Percentiles rank a stretch among this genome's conserved stretches.
Evolutionary conservation across 2,329 filamentous ascomycete species (phyloP).

Genomic region (Trichoderma citrinoviride): DNA sequence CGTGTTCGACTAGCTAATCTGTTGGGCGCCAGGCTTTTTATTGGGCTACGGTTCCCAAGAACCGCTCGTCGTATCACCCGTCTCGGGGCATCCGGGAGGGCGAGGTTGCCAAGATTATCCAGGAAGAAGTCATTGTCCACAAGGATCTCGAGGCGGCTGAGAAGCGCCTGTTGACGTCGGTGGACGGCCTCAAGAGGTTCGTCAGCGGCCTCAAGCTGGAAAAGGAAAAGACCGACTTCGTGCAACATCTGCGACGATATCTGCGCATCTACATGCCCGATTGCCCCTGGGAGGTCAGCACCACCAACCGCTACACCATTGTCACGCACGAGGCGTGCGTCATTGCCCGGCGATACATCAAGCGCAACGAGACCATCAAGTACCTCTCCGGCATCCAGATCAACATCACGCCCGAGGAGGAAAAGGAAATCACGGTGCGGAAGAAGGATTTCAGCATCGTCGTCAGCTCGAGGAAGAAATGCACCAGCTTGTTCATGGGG

Average conservation of each 20-base stretch:
- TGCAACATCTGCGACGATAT: conserved; percentile 82
- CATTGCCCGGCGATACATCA: conserved; percentile 75
- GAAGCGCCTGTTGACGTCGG: conserved; percentile 66
- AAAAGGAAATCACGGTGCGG: conserved; percentile 72
- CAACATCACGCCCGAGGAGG: conserved; percentile 87
- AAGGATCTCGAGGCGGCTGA: conserved; percentile 72
- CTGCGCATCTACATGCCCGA: conserved; percentile 90
- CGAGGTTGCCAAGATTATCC: conserved; percentile 60
- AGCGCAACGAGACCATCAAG: conserved; percentile 80
- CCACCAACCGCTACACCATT: conserved; percentile 94
- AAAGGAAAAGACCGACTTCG: conserved; percentile 83
- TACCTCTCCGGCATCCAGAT: conserved; percentile 91
- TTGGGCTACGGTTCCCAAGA: conserved; percentile 96
- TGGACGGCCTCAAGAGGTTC: conserved; percentile 70
- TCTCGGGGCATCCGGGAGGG: conserved; percentile 72
- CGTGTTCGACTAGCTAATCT: not conserved
- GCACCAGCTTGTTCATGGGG: conserved; percentile 87
- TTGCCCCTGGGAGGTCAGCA: conserved; percentile 86
- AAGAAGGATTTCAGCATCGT: conserved; percentile 97
- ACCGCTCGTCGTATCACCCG: conserved; percentile 79
- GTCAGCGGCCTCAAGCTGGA: conserved; percentile 64
- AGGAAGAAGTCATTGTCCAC: conserved; percentile 66
- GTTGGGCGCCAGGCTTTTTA: conserved; percentile 70
- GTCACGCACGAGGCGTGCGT: conserved; percentile 84
- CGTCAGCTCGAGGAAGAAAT: conserved; percentile 87